Evolutionary conservation across 106 monocot genomes (phyloP), one percentile per base, ranked within the genome.

Genomic region (Hemerocallis citrina): DNA sequence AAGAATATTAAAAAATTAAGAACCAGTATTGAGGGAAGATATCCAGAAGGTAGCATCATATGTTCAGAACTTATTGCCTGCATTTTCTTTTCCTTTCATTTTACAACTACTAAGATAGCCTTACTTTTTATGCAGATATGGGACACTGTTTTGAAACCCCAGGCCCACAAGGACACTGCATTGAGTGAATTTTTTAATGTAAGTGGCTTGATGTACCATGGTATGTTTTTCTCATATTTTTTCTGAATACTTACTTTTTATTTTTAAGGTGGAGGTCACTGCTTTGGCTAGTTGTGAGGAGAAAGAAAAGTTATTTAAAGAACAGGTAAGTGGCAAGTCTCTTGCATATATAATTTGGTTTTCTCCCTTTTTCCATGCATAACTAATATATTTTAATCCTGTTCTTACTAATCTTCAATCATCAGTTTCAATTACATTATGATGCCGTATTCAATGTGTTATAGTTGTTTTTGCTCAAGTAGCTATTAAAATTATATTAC

Each of bases 231-330:
- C 19, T n/a, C 23, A 14, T 16, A 8, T 8, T 10, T 65, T 16
- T 44, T 34, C 39, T 39, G 45, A n/a, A 57, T 12, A 16, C n/a
- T 39, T 63, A 23, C 6, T 4, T 23, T 50, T 49, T 56, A 20
- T 5, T 57, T 25, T 73, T 41, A 63, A 85, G 84, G 84, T 85
- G 36, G 73, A 85, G 28, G 84, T 85, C 41, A 80, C 76, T 27
- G 79, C 84, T 61, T 73, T 85, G 73, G 39, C 78, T 13, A 83
- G 75, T 61, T 83, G 68, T 72, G 83, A 83, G 68, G 71, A 75
- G 24, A 83, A 78, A 58, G 83, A 78, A 75, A 71, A 79, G 30
- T 64, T 68, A 65, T 83, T 79, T 46, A 75, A 61, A 22, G 67
- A 78, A 9, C 59, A 83, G 75, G 83, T 78, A 77, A 29, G 2